Percentiles rank a stretch among this genome's conserved stretches.
These are phyloP conservation scores for Penicillium dipodomyicola DNA, from an alignment of 495 filamentous ascomycete genomes.

Conservation along the genomic window DNA sequence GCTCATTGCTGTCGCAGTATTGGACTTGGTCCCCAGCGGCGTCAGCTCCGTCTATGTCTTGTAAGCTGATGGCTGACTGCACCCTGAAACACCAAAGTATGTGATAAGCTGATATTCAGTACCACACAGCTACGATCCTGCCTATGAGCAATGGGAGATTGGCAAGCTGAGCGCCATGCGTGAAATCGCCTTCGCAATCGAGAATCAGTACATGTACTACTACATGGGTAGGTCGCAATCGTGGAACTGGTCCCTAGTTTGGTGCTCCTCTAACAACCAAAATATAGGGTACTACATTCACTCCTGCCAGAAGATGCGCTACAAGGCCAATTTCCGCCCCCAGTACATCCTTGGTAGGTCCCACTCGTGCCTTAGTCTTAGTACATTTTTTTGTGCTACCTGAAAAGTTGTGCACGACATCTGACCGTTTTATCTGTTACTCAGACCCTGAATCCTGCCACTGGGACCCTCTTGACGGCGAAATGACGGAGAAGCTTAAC, in stretches of 20 bases:
- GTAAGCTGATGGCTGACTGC: slow-evolving; percentile 33
- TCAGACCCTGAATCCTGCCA: slow-evolving; percentile 67
- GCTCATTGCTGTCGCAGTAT: slow-evolving; percentile 81
- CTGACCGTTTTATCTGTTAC: slow-evolving; percentile 2
- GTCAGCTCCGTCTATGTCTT: slow-evolving; percentile 96
- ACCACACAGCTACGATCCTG: slow-evolving; percentile 65
- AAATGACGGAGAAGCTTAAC: slow-evolving; percentile 62
- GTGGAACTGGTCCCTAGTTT: slow-evolving; percentile 10
- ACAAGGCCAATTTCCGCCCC: slow-evolving; percentile 85
- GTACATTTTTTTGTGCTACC: background rate
- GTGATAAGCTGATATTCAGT: slow-evolving; percentile 12
- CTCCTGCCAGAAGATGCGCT: slow-evolving; percentile 74
- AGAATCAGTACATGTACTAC: slow-evolving; percentile 70
- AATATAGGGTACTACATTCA: slow-evolving; percentile 66
- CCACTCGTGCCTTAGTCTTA: background rate
- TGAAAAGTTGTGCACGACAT: background rate
- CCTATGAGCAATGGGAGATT: slow-evolving; percentile 73
- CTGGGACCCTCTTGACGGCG: slow-evolving; percentile 74
- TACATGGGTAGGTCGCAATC: slow-evolving; percentile 63
- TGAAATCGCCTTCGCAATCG: slow-evolving; percentile 76
- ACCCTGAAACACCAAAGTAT: background rate
- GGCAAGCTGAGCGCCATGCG: slow-evolving; percentile 86
- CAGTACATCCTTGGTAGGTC: slow-evolving; percentile 69
- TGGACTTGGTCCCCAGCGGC: slow-evolving; percentile 81
- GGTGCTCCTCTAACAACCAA: background rate